phyloP scores from a whole-genome alignment of 495 filamentous ascomycete species.

The Chaetomium cochliodes region DNA sequence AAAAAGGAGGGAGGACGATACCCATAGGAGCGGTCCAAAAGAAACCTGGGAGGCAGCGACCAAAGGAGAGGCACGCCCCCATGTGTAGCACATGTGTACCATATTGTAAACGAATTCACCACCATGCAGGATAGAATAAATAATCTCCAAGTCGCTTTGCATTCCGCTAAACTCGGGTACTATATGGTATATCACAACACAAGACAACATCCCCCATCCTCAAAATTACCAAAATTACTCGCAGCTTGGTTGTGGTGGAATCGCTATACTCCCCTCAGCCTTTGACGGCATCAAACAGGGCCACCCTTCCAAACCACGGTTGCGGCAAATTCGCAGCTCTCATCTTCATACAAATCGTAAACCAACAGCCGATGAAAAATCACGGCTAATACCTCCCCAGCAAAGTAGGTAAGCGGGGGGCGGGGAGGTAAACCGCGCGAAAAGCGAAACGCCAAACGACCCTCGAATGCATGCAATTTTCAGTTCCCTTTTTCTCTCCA shows the following conservation, averaged over 20 bases:
- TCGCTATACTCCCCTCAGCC: not conserved
- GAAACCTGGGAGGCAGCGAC: not conserved
- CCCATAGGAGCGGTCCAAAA: not conserved
- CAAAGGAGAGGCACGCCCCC: not conserved
- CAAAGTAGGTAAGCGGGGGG: not conserved
- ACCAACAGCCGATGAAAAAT: slow-evolving; percentile 14
- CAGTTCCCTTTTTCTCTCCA: not conserved
- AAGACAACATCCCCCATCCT: not conserved
- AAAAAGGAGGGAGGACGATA: not conserved
- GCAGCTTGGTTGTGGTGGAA: not conserved
- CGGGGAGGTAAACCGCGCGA: not conserved
- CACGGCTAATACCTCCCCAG: not conserved
- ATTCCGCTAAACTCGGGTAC: not conserved
- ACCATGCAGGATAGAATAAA: not conserved
- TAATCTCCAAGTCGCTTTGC: slow-evolving; percentile 1
- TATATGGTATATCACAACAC: not conserved
- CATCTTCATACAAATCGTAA: not conserved
- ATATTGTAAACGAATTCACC: not conserved
- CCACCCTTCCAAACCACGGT: too few species aligned
- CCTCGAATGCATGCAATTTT: slow-evolving; percentile 29
- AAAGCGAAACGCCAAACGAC: slow-evolving; percentile 22
- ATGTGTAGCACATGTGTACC: not conserved
- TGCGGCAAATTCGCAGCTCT: too few species aligned
- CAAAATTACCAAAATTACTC: not conserved
- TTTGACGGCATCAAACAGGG: not conserved